Evolutionary conservation across 805 yeast species (phyloP).

Genomic region (Kregervanrija pseudodelftensis): DNA sequence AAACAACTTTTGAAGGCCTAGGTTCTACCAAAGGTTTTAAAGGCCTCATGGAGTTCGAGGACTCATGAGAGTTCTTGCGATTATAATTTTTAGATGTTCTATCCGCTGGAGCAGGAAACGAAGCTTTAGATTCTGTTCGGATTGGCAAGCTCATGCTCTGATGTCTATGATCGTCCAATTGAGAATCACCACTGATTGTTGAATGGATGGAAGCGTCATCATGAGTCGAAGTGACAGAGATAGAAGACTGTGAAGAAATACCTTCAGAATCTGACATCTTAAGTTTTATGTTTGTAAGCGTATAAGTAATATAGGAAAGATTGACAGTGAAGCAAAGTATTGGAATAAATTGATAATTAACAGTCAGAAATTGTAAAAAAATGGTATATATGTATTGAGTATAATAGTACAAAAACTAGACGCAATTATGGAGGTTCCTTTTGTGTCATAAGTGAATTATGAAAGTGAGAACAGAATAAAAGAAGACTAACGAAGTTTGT

Average conservation of each 20-base stretch:
- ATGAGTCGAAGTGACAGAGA: constrained; percentile 23
- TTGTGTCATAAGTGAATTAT: constrained; percentile 7
- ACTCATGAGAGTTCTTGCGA: constrained; percentile 5
- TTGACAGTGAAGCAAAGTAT: background rate
- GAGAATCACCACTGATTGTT: constrained; percentile 29
- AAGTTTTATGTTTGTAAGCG: background rate
- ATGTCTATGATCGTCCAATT: constrained; percentile 29
- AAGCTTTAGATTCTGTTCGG: constrained; percentile 20
- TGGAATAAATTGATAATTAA: background rate
- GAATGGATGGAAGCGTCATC: constrained; percentile 28
- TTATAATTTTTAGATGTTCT: background rate
- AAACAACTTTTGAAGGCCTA: constrained; percentile 4
- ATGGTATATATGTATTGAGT: no score
- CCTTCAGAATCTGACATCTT: constrained; percentile 19
- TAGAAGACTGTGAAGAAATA: constrained; percentile 17
- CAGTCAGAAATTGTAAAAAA: no score
- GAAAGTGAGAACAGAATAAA: no score
- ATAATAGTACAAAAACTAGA: no score
- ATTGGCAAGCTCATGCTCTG: constrained; percentile 29
- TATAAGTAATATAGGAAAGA: background rate
- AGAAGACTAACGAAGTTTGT: no score
- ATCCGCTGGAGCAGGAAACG: background rate
- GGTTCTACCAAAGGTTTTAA: background rate
- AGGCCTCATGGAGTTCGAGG: background rate
- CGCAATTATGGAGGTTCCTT: constrained; percentile 10